Evolutionary conservation across 768 basidiomycete genomes (phyloP).

Genomic region (Lentinula aciculospora): DNA sequence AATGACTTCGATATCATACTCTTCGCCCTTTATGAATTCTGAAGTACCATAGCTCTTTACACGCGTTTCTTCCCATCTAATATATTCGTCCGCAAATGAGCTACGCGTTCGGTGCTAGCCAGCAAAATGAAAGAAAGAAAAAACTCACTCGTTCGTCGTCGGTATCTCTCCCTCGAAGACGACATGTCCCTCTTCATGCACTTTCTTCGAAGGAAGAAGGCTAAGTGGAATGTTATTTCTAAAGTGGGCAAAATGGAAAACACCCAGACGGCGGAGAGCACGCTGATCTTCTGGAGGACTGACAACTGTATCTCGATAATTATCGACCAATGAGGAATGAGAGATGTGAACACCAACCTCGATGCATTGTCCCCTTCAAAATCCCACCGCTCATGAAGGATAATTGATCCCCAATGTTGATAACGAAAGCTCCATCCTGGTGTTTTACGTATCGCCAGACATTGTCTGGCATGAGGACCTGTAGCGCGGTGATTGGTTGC

Average conservation of each 20-base stretch:
- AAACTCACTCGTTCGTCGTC: slow-evolving; percentile 22
- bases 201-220: slow-evolving; percentile 24
- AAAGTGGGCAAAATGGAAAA: slow-evolving; percentile 30
- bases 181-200: slow-evolving; percentile 21
- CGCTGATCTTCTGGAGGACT: slow-evolving; percentile 25
- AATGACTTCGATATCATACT: slow-evolving; percentile 28
- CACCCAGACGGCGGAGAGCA: slow-evolving; percentile 22
- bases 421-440: slow-evolving; percentile 24
- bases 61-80: slow-evolving; percentile 26
- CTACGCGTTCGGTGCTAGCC: background rate
- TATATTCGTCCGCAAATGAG: background rate
- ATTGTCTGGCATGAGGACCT: slow-evolving; percentile 29
- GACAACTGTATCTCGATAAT: slow-evolving; percentile 17
- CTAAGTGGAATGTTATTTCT: slow-evolving; percentile 19
- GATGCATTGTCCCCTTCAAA: slow-evolving; percentile 29
- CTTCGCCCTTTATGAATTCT: slow-evolving; percentile 25
- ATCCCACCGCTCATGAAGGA: slow-evolving; percentile 29
- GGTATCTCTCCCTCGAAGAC: slow-evolving; percentile 24
- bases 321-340: background rate
- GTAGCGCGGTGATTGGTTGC: slow-evolving; percentile 27
- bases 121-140: background rate
- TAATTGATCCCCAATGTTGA: slow-evolving; percentile 30
- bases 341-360: slow-evolving; percentile 16
- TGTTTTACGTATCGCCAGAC: slow-evolving; percentile 30
- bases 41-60: slow-evolving; percentile 27